Conservation (phyloP, 805 yeast genomes). For the Lachancea thermotolerans region DNA sequence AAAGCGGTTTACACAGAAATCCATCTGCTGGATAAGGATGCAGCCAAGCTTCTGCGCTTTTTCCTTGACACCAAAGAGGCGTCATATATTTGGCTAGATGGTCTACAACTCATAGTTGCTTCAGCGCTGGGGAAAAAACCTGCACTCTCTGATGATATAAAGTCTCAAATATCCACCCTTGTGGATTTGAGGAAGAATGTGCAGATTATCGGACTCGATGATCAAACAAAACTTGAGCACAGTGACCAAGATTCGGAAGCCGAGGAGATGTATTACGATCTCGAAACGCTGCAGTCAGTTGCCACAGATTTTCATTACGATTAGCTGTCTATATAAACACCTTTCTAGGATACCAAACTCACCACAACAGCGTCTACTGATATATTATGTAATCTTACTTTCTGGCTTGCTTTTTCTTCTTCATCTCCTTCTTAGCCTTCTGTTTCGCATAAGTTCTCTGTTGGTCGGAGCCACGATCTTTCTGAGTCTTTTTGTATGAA, state of each 20-base stretch:
- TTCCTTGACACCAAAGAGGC: conserved; percentile 65
- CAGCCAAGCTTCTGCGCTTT: conserved; percentile 45
- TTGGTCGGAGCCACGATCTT: conserved; percentile 54
- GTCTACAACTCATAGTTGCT: conserved; percentile 47
- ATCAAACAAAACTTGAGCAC: conserved; percentile 13
- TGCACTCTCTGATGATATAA: conserved; percentile 37
- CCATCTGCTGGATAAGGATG: conserved; percentile 39
- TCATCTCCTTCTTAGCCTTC: conserved; percentile 19
- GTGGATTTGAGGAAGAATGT: conserved; percentile 41
- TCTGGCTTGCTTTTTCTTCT: conserved; percentile 27
- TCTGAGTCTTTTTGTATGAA: conserved; percentile 73
- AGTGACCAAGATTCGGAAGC: conserved; percentile 13
- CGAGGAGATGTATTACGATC: conserved; percentile 20
- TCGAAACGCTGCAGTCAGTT: conserved; percentile 19
- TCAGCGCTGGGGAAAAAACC: conserved; percentile 9
- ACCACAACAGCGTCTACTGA: neutral
- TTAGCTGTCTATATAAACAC: neutral
- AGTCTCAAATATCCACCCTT: conserved; percentile 38
- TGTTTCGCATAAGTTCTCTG: conserved; percentile 35
- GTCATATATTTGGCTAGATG: conserved; percentile 73
- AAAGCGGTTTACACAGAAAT: conserved; percentile 53
- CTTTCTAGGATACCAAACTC: no score
- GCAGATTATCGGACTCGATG: conserved; percentile 41
- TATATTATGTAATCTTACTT: conserved; percentile 5
- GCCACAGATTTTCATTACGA: conserved; percentile 26